These are phyloP conservation scores for Hexamita inflata DNA, from an alignment of 208 protist species.

Conservation along the genomic window DNA sequence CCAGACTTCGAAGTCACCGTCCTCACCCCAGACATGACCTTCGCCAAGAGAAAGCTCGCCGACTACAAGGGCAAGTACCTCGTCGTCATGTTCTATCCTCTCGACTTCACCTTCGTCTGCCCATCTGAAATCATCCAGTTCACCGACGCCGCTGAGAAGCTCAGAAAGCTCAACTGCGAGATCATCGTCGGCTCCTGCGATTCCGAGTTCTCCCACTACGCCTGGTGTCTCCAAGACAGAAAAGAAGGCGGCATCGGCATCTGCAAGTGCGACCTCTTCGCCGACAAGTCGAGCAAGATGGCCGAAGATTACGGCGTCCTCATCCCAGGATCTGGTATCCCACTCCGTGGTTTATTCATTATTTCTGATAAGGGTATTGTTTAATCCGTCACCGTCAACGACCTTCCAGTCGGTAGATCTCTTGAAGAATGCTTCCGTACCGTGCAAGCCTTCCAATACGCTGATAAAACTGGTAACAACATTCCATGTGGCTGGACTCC, in stretches of 20 bases:
- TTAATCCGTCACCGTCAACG: slow-evolving; percentile 61
- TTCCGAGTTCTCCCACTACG: slow-evolving; percentile 67
- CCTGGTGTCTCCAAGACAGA: slow-evolving; percentile 74
- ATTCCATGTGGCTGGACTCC: slow-evolving; percentile 33
- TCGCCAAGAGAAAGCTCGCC: neutral
- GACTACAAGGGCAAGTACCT: slow-evolving; percentile 34
- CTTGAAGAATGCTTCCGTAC: slow-evolving; percentile 78
- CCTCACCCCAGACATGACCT: slow-evolving; percentile 11
- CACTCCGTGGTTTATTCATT: slow-evolving; percentile 32
- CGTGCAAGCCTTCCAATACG: slow-evolving; percentile 76
- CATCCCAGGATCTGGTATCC: slow-evolving; percentile 55
- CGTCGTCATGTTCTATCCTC: slow-evolving; percentile 31
- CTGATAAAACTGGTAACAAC: slow-evolving; percentile 63
- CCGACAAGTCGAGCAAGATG: slow-evolving; percentile 75
- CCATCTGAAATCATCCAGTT: slow-evolving; percentile 37
- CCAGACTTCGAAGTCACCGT: slow-evolving; percentile 7
- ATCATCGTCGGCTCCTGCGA: slow-evolving; percentile 28
- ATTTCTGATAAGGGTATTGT: slow-evolving; percentile 31
- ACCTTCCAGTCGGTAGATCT: slow-evolving; percentile 73
- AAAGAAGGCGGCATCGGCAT: slow-evolving; percentile 81
- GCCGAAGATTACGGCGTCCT: slow-evolving; percentile 69
- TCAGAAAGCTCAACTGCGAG: slow-evolving; percentile 19
- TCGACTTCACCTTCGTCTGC: slow-evolving; percentile 42
- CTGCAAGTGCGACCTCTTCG: slow-evolving; percentile 77
- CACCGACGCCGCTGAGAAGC: neutral